These are phyloP conservation scores for Sphenostylis stenocarpa DNA, from an alignment of 306 rosid genomes.

Conservation along the genomic window DNA sequence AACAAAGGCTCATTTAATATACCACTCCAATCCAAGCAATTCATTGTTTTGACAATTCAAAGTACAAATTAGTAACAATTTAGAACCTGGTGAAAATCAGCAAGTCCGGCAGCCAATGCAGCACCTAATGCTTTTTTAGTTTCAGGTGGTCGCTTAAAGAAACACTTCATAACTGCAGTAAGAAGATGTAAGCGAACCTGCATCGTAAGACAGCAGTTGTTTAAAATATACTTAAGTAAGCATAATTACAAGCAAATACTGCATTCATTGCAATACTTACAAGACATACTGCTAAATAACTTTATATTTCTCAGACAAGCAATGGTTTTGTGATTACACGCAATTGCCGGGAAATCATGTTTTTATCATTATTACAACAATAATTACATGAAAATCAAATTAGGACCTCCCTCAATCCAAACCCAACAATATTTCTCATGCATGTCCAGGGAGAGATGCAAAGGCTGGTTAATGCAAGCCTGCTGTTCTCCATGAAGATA, in stretches of 20 bases:
- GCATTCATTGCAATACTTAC: background rate
- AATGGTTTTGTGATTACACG: background rate
- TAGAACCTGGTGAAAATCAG: slow-evolving; percentile 91
- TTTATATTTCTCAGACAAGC: background rate
- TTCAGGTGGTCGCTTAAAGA: slow-evolving; percentile 98
- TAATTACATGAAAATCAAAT: background rate
- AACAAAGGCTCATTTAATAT: slow-evolving; percentile 44
- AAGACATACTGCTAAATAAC: slow-evolving; percentile 7
- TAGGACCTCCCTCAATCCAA: background rate
- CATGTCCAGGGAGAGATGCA: background rate
- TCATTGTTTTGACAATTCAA: slow-evolving; percentile 20
- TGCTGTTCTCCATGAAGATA: background rate
- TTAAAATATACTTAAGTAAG: slow-evolving; percentile 21
- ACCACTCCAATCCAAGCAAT: slow-evolving; percentile 12
- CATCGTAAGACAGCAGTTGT: slow-evolving; percentile 37
- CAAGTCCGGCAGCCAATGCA: slow-evolving; percentile 92
- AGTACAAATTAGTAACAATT: slow-evolving; percentile 16
- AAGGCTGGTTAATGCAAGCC: background rate
- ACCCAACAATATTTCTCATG: background rate
- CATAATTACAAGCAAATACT: slow-evolving; percentile 8
- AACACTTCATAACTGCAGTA: slow-evolving; percentile 98
- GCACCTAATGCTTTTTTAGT: slow-evolving; percentile 90
- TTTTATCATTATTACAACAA: background rate
- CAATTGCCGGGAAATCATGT: background rate
- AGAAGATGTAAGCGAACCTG: slow-evolving; percentile 99